These are phyloP conservation scores for Simplicillium aogashimaense DNA, from an alignment of 2,329 filamentous ascomycete genomes.

Conservation along the genomic window DNA sequence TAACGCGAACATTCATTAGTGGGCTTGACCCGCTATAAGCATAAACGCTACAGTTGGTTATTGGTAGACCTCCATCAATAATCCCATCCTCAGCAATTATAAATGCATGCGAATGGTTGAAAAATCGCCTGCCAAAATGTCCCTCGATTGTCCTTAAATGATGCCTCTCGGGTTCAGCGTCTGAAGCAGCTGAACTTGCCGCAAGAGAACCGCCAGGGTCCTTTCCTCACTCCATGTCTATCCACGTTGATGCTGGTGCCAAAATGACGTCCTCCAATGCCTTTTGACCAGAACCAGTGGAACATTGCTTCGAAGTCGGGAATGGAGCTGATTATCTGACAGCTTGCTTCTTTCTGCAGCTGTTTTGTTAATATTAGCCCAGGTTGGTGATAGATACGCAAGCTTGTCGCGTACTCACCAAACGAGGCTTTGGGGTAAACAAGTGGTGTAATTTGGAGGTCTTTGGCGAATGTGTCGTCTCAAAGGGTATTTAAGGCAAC, in stretches of 20 bases:
- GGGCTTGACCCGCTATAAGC: too few relatives aligned
- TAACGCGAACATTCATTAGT: too few relatives aligned
- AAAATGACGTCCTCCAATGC: conserved; percentile 36
- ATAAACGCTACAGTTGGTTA: too few relatives aligned
- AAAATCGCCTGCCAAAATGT: background rate
- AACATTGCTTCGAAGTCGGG: background rate
- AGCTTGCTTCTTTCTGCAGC: background rate
- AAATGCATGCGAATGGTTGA: background rate
- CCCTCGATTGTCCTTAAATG: background rate
- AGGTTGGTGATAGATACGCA: too few relatives aligned
- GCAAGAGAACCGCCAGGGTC: conserved; percentile 40
- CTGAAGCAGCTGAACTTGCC: conserved; percentile 43
- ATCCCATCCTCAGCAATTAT: background rate
- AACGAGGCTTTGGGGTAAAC: too few relatives aligned
- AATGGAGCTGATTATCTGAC: background rate
- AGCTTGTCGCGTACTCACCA: too few relatives aligned
- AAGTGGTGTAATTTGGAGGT: too few relatives aligned
- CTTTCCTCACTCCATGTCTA: conserved; percentile 34
- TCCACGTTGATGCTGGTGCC: conserved; percentile 38
- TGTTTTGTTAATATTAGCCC: too few relatives aligned
- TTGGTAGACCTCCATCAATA: too few relatives aligned
- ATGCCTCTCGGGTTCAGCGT: conserved; percentile 8
- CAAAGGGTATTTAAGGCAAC: too few relatives aligned
- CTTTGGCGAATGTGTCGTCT: too few relatives aligned
- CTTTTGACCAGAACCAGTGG: conserved; percentile 37